A percentile compares a stretch with the other conserved stretches of the same genome.
Conservation (phyloP, 441 rosid species). For the Populus hybrid region DNA sequence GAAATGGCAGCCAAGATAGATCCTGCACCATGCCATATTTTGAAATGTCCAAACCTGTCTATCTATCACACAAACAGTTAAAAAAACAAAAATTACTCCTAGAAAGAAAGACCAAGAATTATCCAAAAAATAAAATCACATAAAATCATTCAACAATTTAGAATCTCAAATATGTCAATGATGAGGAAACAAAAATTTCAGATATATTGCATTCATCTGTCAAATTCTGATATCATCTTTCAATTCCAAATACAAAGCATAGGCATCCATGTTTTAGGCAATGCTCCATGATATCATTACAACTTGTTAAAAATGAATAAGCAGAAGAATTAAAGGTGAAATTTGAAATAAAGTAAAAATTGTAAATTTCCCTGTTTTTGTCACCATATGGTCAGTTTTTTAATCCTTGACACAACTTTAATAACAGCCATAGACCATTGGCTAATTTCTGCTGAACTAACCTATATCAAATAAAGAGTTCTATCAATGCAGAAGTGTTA, state of each 20-base stretch:
- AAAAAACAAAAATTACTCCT: constrained; percentile 5
- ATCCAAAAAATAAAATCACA: background rate
- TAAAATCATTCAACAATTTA: background rate
- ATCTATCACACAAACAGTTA: constrained; percentile 45
- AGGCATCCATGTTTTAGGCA: background rate
- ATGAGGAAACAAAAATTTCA: background rate
- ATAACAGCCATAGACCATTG: background rate
- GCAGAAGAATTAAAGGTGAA: background rate
- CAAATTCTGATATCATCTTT: background rate
- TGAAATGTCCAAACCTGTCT: constrained; percentile 98
- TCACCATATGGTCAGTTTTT: background rate
- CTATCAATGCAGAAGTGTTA: background rate
- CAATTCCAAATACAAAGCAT: constrained; percentile 5
- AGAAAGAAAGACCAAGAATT: constrained; percentile 1
- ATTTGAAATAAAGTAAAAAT: background rate
- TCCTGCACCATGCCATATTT: constrained; percentile 95
- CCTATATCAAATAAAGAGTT: background rate
- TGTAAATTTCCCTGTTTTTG: background rate
- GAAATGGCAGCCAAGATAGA: constrained; percentile 86
- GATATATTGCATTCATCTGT: background rate
- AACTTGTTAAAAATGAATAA: background rate
- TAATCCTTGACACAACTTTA: background rate
- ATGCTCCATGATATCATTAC: background rate
- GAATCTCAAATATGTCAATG: constrained; percentile 2
- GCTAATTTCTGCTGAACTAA: background rate